phyloP scores from a whole-genome alignment of 768 basidiomycete species.

The Mycena capillaripes region DNA sequence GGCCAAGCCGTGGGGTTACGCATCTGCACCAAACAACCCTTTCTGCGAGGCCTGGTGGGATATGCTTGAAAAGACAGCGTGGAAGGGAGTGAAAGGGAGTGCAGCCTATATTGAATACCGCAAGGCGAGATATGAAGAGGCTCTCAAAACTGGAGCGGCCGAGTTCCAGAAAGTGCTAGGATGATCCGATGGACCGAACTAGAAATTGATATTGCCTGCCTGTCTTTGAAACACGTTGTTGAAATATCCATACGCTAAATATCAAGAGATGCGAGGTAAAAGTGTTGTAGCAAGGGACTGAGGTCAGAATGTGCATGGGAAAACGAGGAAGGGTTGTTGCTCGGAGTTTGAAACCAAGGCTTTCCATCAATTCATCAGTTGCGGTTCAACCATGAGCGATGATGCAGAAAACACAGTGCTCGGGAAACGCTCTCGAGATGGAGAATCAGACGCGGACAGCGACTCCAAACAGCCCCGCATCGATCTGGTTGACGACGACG shows the following conservation, averaged over 20 bases:
- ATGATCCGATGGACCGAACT: no score
- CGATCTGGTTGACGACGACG: constrained; percentile 57
- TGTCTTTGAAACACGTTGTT: no score
- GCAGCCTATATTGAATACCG: constrained; percentile 30
- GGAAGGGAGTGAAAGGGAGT: constrained; percentile 50
- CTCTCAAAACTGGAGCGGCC: neutral
- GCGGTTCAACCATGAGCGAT: constrained; percentile 53
- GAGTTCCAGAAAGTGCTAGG: no score
- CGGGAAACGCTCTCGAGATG: constrained; percentile 73
- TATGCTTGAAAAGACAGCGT: constrained; percentile 56
- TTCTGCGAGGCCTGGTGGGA: constrained; percentile 64
- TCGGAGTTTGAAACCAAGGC: neutral
- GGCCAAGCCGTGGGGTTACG: no score
- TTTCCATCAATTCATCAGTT: neutral
- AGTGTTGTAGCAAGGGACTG: no score
- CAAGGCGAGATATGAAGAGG: constrained; percentile 5
- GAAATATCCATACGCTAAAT: no score
- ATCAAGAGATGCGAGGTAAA: no score
- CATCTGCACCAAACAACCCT: no score
- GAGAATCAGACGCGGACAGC: constrained; percentile 44
- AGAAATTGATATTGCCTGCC: no score
- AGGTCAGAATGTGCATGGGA: neutral
- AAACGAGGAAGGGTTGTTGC: neutral
- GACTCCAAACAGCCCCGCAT: constrained; percentile 32
- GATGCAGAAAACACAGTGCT: constrained; percentile 67